These are phyloP conservation scores for Hypoxylon rickii DNA, from an alignment of 495 filamentous ascomycete species.

Conservation along the genomic window DNA sequence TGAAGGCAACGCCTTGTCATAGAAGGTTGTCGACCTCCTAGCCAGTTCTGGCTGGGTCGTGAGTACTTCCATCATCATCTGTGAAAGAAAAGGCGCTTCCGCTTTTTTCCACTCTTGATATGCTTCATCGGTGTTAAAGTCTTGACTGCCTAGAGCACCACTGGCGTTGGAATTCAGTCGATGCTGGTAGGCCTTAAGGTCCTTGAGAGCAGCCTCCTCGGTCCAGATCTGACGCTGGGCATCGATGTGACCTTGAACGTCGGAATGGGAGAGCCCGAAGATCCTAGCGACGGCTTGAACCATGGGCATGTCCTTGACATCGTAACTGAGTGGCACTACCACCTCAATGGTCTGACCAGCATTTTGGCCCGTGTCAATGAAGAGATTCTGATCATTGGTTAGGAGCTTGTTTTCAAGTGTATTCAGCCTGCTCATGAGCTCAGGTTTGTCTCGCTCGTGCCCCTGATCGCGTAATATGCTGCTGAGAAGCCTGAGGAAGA, in stretches of 20 bases:
- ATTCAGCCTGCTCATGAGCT: slow-evolving; percentile 75
- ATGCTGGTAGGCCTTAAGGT: slow-evolving; percentile 91
- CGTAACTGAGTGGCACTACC: slow-evolving; percentile 78
- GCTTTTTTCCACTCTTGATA: slow-evolving; percentile 88
- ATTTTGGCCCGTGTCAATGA: slow-evolving; percentile 57
- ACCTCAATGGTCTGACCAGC: slow-evolving; percentile 71
- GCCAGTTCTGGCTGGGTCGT: slow-evolving; percentile 85
- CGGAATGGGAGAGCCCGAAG: slow-evolving; percentile 74
- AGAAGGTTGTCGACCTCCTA: slow-evolving; percentile 52
- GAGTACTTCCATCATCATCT: slow-evolving; percentile 90
- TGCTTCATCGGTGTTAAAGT: slow-evolving; percentile 90
- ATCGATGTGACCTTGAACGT: slow-evolving; percentile 86
- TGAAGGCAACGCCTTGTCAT: slow-evolving; percentile 53
- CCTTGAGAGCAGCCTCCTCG: slow-evolving; percentile 84
- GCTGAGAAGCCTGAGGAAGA: slow-evolving; percentile 88
- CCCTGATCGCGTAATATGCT: slow-evolving; percentile 78
- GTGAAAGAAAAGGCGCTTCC: slow-evolving; percentile 80
- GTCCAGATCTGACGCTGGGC: slow-evolving; percentile 81
- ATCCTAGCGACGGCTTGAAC: slow-evolving; percentile 84
- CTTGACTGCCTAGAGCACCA: slow-evolving; percentile 76
- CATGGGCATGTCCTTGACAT: slow-evolving; percentile 95
- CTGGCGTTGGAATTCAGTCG: slow-evolving; percentile 77
- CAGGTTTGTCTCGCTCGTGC: slow-evolving; percentile 72
- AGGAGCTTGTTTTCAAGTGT: slow-evolving; percentile 92
- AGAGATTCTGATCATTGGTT: slow-evolving; percentile 90